Evolutionary conservation across 345 rosid species (phyloP).

Genomic region (Sapria himalayana): DNA sequence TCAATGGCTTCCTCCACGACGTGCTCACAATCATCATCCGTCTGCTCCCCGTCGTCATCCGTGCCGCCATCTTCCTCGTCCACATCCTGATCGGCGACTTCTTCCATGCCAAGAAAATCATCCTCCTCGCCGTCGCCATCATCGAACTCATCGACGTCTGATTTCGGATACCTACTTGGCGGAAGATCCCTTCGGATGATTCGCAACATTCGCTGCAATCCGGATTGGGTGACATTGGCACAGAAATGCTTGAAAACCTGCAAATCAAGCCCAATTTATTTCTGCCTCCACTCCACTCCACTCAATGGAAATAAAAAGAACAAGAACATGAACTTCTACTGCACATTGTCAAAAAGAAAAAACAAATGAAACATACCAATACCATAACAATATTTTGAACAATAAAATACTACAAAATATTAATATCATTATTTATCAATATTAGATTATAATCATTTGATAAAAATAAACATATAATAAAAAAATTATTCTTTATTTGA

Average conservation of each 20-base stretch:
- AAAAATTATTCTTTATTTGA: no score
- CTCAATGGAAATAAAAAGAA: no score
- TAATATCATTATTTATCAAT: no score
- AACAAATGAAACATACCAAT: no score
- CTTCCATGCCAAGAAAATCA: slow-evolving; percentile 72
- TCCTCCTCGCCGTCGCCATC: slow-evolving; percentile 53
- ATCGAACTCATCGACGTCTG: slow-evolving; percentile 28
- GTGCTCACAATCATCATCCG: slow-evolving; percentile 58
- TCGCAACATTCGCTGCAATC: slow-evolving; percentile 62
- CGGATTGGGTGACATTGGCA: slow-evolving; percentile 50
- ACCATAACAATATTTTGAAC: no score
- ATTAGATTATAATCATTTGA: no score
- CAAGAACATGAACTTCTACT: no score
- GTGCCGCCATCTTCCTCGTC: slow-evolving; percentile 52
- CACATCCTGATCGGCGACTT: slow-evolving; percentile 62
- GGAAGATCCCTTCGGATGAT: slow-evolving; percentile 77
- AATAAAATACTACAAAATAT: no score
- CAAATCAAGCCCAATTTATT: no score
- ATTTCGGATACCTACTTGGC: slow-evolving; percentile 61
- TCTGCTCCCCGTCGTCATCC: slow-evolving; percentile 53
- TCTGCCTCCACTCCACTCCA: no score
- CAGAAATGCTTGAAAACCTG: slow-evolving; percentile 84
- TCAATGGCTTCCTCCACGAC: slow-evolving; percentile 19
- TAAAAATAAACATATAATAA: no score
- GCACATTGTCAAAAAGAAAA: no score